Evolutionary conservation across 1,284 basidiomycete species (phyloP).

Genomic region (Ceratobasidium sp.): DNA sequence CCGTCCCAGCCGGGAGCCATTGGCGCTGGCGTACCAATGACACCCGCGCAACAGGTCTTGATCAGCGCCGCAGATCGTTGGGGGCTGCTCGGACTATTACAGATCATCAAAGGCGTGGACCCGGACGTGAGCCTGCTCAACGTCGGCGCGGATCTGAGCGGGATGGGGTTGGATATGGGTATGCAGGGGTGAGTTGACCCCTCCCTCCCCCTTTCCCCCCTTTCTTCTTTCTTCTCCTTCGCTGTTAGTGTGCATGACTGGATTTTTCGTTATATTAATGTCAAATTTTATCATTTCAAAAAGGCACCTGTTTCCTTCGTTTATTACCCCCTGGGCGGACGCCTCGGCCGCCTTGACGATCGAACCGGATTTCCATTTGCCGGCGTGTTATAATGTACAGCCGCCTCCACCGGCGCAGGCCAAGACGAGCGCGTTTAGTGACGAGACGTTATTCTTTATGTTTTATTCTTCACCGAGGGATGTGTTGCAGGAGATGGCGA

Average conservation of each 20-base stretch:
- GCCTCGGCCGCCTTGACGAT: constrained; percentile 81
- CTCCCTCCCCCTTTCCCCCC: not conserved
- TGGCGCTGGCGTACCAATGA: constrained; percentile 64
- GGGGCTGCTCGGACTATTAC: constrained; percentile 88
- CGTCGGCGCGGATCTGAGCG: constrained; percentile 91
- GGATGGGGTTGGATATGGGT: constrained; percentile 91
- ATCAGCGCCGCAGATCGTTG: constrained; percentile 95
- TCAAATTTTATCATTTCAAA: too few relatives aligned
- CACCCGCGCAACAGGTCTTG: constrained; percentile 94
- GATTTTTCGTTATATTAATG: constrained; percentile 53
- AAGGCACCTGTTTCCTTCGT: constrained; percentile 86
- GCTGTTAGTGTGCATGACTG: not conserved
- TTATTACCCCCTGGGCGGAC: constrained; percentile 97
- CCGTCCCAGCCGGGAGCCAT: constrained; percentile 45
- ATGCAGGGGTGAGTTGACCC: constrained; percentile 71
- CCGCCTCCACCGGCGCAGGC: constrained; percentile 86
- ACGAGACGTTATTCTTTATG: constrained; percentile 99
- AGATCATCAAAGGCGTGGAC: constrained; percentile 91
- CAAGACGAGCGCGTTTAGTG: constrained; percentile 90
- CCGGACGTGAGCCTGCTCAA: constrained; percentile 85
- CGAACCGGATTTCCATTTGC: constrained; percentile 92
- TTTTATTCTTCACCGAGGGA: constrained; percentile 96
- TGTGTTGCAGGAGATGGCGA: constrained; percentile 92
- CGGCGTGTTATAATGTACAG: constrained; percentile 93
- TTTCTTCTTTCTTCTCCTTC: constrained; percentile 34